These are phyloP conservation scores for Nemania abortiva DNA, from an alignment of 2,329 filamentous ascomycete genomes.

Conservation along the genomic window DNA sequence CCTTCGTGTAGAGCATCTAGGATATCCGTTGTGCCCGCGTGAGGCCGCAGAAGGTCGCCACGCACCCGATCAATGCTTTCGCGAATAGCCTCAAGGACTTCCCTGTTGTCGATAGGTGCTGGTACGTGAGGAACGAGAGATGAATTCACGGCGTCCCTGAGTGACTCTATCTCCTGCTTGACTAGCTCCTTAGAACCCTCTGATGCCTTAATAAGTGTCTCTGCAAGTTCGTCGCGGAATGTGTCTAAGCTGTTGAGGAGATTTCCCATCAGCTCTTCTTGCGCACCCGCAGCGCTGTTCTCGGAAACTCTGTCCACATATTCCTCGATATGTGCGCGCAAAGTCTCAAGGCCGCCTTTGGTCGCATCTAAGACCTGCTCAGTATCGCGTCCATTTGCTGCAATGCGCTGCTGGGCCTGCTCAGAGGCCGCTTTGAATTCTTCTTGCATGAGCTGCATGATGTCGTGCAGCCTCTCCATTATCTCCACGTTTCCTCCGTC, in stretches of 20 bases:
- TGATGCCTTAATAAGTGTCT: conserved; percentile 65
- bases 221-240: conserved; percentile 75
- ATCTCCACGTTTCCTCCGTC: conserved; percentile 63
- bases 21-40: conserved; percentile 84
- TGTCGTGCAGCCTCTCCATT: conserved; percentile 70
- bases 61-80: conserved; percentile 81
- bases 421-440: conserved; percentile 72
- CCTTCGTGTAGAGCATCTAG: conserved; percentile 92
- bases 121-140: conserved; percentile 71
- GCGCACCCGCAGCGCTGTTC: conserved; percentile 63
- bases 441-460: conserved; percentile 69
- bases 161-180: conserved; percentile 83
- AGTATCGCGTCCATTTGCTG: conserved; percentile 82
- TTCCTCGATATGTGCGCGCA: conserved; percentile 82
- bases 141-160: conserved; percentile 81
- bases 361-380: conserved; percentile 90
- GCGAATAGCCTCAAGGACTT: conserved; percentile 77
- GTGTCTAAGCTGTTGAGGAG: conserved; percentile 74
- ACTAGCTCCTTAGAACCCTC: conserved; percentile 74
- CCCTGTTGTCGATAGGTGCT: conserved; percentile 63
- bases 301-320: conserved; percentile 82
- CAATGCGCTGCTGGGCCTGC: conserved; percentile 80
- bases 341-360: conserved; percentile 81
- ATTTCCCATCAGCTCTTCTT: conserved; percentile 82
- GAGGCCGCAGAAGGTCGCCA: conserved; percentile 76